phyloP scores from a whole-genome alignment of 306 rosid species.

The Cucurbita argyrosperma region DNA sequence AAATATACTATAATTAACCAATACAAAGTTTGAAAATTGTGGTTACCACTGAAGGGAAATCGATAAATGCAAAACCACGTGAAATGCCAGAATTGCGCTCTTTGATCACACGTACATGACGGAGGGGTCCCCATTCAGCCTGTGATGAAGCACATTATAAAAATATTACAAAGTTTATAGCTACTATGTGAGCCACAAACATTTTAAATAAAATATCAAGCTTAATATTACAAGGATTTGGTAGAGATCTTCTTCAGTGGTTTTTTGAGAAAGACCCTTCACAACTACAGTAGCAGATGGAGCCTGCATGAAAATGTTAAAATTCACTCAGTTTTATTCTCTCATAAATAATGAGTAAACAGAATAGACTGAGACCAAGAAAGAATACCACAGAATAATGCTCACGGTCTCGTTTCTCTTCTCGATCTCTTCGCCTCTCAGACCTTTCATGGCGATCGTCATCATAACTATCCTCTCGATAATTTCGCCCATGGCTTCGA shows the following conservation, averaged over 20 bases:
- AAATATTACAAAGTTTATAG: not conserved
- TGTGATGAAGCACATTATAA: constrained; percentile 14
- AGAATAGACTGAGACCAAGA: not conserved
- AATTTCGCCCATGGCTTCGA: constrained; percentile 63
- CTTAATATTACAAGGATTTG: constrained; percentile 67
- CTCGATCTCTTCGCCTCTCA: constrained; percentile 74
- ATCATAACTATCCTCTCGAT: constrained; percentile 70
- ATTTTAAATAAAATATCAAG: constrained; percentile 16
- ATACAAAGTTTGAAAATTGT: not conserved
- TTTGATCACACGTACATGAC: constrained; percentile 93
- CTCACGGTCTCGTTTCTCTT: constrained; percentile 60
- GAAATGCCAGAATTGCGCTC: constrained; percentile 91
- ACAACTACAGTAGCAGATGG: constrained; percentile 97
- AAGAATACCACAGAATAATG: constrained; percentile 61
- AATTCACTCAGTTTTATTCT: constrained; percentile 5
- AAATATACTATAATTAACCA: constrained; percentile 3
- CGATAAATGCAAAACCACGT: constrained; percentile 96
- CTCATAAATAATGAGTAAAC: not conserved
- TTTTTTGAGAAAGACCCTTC: constrained; percentile 91
- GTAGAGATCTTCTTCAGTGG: constrained; percentile 89
- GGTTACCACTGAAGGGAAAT: constrained; percentile 90
- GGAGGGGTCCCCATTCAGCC: constrained; percentile 99
- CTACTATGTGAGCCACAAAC: not conserved
- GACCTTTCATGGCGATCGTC: constrained; percentile 57
- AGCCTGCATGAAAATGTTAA: constrained; percentile 40